Conservation (phyloP, 2,329 filamentous ascomycete genomes). For the Xylariaceae sp. region DNA sequence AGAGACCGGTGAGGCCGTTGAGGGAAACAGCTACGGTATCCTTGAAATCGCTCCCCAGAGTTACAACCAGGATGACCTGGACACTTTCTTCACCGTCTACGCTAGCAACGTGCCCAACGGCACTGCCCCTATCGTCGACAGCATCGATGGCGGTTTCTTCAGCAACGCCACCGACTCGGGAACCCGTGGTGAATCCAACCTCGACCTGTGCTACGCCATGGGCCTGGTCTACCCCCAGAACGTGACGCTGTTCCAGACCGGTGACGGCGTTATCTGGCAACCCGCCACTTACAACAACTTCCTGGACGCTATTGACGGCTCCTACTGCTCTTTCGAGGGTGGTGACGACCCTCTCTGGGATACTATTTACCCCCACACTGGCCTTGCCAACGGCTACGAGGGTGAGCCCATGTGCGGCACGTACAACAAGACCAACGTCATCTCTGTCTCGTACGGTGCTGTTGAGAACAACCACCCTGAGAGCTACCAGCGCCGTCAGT, state of each 20-base stretch:
- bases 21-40: conserved; percentile 12
- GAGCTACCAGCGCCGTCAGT: conserved; percentile 46
- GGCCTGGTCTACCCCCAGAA: conserved; percentile 48
- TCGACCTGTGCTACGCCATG: conserved; percentile 53
- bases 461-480: conserved; percentile 45
- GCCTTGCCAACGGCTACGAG: conserved; percentile 37
- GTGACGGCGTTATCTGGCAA: conserved; percentile 32
- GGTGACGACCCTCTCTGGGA: conserved; percentile 9
- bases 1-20: not conserved
- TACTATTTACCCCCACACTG: conserved; percentile 36
- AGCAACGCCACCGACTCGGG: not conserved
- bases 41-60: conserved; percentile 10
- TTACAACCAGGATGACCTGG: conserved; percentile 9
- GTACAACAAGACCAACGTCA: conserved; percentile 43
- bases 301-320: conserved; percentile 13
- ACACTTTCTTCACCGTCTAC: conserved; percentile 11
- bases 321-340: conserved; percentile 15
- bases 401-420: conserved; percentile 42
- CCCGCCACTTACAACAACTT: conserved; percentile 39
- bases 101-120: conserved; percentile 3
- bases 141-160: conserved; percentile 12
- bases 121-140: conserved; percentile 9
- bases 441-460: conserved; percentile 48
- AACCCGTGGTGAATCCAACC: conserved; percentile 42
- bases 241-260: conserved; percentile 44